A percentile compares a stretch with the other conserved stretches of the same genome.
phyloP scores from a whole-genome alignment of 148 eudicot genomes.

The Cornus suecica region DNA sequence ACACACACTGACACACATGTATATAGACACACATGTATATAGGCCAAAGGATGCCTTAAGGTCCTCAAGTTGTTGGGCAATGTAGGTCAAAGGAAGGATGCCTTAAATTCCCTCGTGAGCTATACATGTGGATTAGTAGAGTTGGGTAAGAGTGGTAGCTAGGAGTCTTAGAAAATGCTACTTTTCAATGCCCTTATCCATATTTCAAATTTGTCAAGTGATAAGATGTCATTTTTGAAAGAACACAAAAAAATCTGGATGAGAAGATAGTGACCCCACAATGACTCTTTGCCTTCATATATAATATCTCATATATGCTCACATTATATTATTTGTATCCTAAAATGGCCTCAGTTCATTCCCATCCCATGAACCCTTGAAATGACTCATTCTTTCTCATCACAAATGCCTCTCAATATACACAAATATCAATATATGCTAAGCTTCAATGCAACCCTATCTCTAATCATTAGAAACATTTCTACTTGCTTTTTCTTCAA shows the following conservation, averaged over 20 bases:
- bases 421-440: no score
- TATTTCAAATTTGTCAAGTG: background rate
- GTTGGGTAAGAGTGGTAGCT: background rate
- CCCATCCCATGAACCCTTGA: conserved; percentile 10
- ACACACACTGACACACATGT: no score
- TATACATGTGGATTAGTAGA: background rate
- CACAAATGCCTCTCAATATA: no score
- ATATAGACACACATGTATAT: no score
- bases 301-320: background rate
- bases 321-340: background rate
- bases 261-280: conserved; percentile 24
- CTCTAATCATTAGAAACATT: no score
- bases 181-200: conserved; percentile 12
- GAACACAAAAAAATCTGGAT: conserved; percentile 1
- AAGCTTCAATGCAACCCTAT: no score
- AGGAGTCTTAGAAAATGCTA: background rate
- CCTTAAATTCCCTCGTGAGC: background rate
- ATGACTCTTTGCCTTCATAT: background rate
- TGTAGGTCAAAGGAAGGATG: background rate
- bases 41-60: no score
- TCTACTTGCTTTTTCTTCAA: no score
- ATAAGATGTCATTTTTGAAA: conserved; percentile 12
- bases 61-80: background rate
- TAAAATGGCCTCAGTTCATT: background rate
- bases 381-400: background rate